phyloP scores from a whole-genome alignment of 176 grass and related monocot species.

The Oryza australiensis region DNA sequence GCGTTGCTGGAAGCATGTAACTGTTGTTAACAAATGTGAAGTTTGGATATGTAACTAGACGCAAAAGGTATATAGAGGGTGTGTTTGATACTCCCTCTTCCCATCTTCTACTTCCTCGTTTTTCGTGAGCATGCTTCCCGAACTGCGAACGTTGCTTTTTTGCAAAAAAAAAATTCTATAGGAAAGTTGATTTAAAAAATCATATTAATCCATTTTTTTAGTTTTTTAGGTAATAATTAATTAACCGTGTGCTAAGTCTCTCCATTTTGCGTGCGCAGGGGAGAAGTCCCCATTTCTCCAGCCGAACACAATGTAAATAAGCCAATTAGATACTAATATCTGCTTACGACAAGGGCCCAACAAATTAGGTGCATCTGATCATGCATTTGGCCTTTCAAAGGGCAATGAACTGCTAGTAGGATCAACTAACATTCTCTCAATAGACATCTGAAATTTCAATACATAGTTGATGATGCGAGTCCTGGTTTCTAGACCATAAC shows the following conservation, averaged over 20 bases:
- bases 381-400: not conserved
- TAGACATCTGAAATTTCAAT: constrained; percentile 15
- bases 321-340: not conserved
- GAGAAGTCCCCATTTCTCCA: no score
- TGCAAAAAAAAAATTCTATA: no score
- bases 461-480: not conserved
- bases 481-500: not conserved
- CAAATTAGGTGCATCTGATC: not conserved
- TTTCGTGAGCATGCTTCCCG: no score
- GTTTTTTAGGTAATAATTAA: no score
- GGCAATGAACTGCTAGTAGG: not conserved
- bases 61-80: no score
- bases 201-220: no score
- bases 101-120: no score
- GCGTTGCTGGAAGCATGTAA: constrained; percentile 1
- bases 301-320: not conserved
- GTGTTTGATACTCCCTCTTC: no score
- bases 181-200: no score
- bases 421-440: not conserved
- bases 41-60: not conserved
- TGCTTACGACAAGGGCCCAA: not conserved
- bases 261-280: no score
- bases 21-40: not conserved
- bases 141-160: no score
- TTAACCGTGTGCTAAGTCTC: no score